These are phyloP conservation scores for Fomitopsis serialis DNA, from an alignment of 768 basidiomycete genomes.

Conservation along the genomic window DNA sequence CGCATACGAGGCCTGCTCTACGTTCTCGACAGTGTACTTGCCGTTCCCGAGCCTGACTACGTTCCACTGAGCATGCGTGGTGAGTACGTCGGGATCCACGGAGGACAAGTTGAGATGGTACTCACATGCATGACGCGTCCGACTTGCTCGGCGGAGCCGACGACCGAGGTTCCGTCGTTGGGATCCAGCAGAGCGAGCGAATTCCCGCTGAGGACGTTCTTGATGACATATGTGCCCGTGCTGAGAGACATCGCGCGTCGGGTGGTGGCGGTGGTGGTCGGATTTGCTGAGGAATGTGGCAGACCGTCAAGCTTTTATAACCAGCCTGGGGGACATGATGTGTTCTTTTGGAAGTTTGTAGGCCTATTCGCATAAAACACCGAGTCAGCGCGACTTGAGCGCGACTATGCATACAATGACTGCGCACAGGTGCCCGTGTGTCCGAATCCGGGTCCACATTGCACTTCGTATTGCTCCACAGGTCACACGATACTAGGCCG, in stretches of 20 bases:
- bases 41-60: neutral
- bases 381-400: no score
- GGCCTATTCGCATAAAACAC: no score
- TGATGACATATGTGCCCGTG: slow-evolving; percentile 58
- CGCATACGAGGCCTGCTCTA: neutral
- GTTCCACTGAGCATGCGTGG: neutral
- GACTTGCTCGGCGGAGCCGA: neutral
- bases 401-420: no score
- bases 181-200: neutral
- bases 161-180: neutral
- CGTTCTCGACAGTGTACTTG: neutral
- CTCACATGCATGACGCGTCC: neutral
- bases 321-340: no score
- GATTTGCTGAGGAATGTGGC: no score
- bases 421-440: no score
- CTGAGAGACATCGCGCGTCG: slow-evolving; percentile 46
- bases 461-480: no score
- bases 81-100: neutral
- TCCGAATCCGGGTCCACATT: no score
- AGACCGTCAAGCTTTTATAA: no score
- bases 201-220: neutral
- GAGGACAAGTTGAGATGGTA: neutral
- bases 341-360: no score
- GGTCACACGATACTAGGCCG: no score
- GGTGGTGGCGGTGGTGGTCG: no score